Conservation (phyloP, 192 early-diverging fungal genomes). For the Umbelopsis sp. region DNA sequence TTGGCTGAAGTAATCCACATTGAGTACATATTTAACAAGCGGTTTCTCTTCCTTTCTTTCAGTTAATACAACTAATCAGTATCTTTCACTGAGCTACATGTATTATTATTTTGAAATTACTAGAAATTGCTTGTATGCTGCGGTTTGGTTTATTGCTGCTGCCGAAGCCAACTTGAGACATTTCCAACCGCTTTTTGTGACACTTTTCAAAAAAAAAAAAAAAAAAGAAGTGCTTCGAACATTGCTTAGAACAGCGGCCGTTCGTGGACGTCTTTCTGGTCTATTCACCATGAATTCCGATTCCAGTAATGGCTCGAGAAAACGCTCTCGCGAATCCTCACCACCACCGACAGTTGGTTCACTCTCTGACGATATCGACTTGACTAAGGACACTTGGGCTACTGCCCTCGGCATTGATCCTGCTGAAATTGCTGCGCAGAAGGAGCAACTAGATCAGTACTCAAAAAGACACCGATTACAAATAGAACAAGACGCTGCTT, state of each 20-base stretch:
- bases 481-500: neutral
- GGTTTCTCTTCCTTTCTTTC: no score
- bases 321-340: neutral
- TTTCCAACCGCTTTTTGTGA: neutral
- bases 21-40: no score
- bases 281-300: neutral
- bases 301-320: neutral
- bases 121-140: no score
- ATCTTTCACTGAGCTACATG: no score
- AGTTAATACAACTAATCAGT: no score
- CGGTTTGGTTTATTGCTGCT: no score
- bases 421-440: constrained; percentile 15
- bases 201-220: neutral
- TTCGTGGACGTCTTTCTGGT: neutral
- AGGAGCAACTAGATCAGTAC: neutral
- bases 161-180: no score
- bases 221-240: neutral
- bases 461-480: neutral
- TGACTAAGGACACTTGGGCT: neutral
- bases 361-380: neutral
- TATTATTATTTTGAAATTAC: no score
- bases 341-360: neutral
- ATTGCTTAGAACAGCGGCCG: neutral
- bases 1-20: no score
- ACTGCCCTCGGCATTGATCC: constrained; percentile 19